Evolutionary conservation across 108 stramenopile genomes (phyloP).

Genomic region (Hondaea fermentalgiana): DNA sequence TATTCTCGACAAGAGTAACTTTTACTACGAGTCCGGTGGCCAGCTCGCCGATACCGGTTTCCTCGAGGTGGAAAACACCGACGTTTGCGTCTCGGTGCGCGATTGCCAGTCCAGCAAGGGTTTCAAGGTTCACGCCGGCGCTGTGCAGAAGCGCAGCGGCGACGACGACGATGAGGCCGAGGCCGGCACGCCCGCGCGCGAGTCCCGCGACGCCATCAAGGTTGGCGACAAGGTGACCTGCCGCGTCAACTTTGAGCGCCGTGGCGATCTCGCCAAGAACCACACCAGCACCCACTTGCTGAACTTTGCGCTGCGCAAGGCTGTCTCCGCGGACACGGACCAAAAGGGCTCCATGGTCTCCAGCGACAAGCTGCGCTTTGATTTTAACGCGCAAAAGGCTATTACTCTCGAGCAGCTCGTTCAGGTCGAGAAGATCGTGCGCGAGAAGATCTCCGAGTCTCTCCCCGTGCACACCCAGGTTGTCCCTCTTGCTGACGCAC

Average conservation of each 20-base stretch:
- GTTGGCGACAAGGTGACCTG: constrained; percentile 71
- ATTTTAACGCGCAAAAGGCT: constrained; percentile 80
- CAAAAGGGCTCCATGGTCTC: constrained; percentile 94
- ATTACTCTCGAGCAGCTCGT: constrained; percentile 71
- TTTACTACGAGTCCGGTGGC: constrained; percentile 93
- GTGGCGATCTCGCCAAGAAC: constrained; percentile 83
- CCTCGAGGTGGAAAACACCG: constrained; percentile 31
- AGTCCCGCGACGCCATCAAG: constrained; percentile 49
- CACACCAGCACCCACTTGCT: constrained; percentile 99
- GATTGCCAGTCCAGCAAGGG: constrained; percentile 70
- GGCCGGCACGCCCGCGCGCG: constrained; percentile 20
- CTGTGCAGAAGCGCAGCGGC: not conserved
- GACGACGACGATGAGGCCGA: not conserved
- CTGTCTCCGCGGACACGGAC: constrained; percentile 69
- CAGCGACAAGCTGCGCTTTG: constrained; percentile 89
- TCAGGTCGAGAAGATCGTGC: constrained; percentile 72
- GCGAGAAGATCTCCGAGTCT: constrained; percentile 55
- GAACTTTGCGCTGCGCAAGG: constrained; percentile 83
- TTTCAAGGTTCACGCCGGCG: constrained; percentile 69
- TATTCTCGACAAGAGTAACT: constrained; percentile 79
- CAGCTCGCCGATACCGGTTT: constrained; percentile 84
- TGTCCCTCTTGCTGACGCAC: constrained; percentile 69
- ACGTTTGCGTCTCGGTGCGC: constrained; percentile 30
- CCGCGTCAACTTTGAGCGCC: constrained; percentile 89
- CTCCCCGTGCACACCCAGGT: constrained; percentile 71